A percentile compares a stretch with the other conserved stretches of the same genome.
phyloP scores from a whole-genome alignment of 768 basidiomycete genomes.

The Tulasnella sp. region DNA sequence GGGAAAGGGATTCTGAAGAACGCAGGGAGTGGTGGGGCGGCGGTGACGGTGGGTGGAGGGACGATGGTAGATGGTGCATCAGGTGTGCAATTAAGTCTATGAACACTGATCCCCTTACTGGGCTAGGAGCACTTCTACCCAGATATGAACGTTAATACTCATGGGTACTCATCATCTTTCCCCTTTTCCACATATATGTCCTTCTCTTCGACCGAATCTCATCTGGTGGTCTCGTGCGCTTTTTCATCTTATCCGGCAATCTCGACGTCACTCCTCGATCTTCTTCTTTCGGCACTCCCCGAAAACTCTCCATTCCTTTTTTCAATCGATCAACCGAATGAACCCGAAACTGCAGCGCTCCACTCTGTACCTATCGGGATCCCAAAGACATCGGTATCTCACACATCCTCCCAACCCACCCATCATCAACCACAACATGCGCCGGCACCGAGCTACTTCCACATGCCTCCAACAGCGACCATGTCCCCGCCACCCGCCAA shows the following conservation, averaged over 20 bases:
- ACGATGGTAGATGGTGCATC: background rate
- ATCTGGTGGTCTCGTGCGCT: background rate
- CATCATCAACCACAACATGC: background rate
- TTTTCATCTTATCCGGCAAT: background rate
- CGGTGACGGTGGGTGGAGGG: background rate
- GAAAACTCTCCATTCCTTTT: too few species aligned
- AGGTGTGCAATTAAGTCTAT: slow-evolving; percentile 9
- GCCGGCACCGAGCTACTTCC: background rate
- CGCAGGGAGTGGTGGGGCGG: background rate
- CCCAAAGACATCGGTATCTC: slow-evolving; percentile 10
- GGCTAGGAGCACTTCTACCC: background rate
- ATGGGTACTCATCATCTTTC: background rate
- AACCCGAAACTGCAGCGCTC: background rate
- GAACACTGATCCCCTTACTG: background rate
- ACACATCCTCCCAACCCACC: background rate
- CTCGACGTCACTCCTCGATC: too few species aligned
- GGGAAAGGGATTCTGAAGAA: slow-evolving; percentile 11
- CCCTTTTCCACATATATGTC: background rate
- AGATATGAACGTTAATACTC: slow-evolving; percentile 12
- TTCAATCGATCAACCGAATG: too few species aligned
- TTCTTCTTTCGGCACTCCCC: background rate
- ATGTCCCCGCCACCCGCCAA: slow-evolving; percentile 2
- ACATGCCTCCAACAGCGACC: slow-evolving; percentile 13
- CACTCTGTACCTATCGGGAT: slow-evolving; percentile 10
- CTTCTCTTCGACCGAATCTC: background rate